phyloP scores from a whole-genome alignment of 257 asterid species.

The Solanum megistacrolobum region DNA sequence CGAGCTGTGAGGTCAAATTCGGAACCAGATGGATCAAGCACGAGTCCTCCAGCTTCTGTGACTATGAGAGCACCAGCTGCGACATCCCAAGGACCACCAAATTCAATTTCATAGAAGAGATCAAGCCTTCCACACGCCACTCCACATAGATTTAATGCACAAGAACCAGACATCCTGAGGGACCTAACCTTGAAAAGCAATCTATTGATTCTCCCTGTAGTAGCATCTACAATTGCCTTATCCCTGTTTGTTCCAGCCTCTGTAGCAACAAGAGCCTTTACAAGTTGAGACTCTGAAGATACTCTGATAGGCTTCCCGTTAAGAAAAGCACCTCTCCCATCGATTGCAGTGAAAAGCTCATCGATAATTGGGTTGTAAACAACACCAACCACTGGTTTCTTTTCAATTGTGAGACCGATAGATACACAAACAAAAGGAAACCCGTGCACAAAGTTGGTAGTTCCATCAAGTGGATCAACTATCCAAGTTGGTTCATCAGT shows the following conservation, averaged over 20 bases:
- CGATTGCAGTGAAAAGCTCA: slow-evolving; percentile 73
- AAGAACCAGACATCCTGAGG: slow-evolving; percentile 78
- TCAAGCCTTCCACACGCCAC: slow-evolving; percentile 84
- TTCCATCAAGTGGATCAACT: slow-evolving; percentile 95
- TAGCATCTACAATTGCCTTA: slow-evolving; percentile 48
- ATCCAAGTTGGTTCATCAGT: slow-evolving; percentile 96
- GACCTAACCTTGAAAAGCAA: slow-evolving; percentile 81
- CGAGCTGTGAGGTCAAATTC: slow-evolving; percentile 64
- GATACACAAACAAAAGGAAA: slow-evolving; percentile 83
- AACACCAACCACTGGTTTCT: slow-evolving; percentile 65
- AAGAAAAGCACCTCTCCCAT: slow-evolving; percentile 71
- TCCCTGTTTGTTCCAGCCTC: slow-evolving; percentile 83
- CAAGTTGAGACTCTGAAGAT: slow-evolving; percentile 67
- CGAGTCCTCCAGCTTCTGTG: slow-evolving; percentile 70
- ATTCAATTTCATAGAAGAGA: slow-evolving; percentile 62
- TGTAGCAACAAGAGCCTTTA: slow-evolving; percentile 71
- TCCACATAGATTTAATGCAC: slow-evolving; percentile 84
- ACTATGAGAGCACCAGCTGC: slow-evolving; percentile 83
- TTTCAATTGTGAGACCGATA: slow-evolving; percentile 68
- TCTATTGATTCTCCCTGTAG: slow-evolving; percentile 51
- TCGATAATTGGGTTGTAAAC: slow-evolving; percentile 73
- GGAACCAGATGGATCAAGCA: slow-evolving; percentile 72
- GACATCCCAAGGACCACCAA: slow-evolving; percentile 92
- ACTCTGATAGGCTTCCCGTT: slow-evolving; percentile 68
- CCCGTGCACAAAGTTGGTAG: slow-evolving; percentile 96